A percentile compares a stretch with the other conserved stretches of the same genome.
Conservation (phyloP, 1,139 yeast species). For the Torulaspora pretoriensis region DNA sequence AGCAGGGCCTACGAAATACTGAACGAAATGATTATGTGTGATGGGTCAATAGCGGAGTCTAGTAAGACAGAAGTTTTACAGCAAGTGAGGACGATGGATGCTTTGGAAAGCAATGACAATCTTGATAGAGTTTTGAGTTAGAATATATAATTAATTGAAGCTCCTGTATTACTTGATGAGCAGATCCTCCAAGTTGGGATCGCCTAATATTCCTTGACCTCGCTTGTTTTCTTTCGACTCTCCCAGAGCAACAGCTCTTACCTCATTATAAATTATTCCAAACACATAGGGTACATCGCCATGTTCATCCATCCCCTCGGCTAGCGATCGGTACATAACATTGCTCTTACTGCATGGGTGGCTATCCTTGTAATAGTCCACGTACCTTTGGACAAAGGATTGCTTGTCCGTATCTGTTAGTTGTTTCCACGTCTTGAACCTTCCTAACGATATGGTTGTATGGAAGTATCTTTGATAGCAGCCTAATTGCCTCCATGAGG, state of each 20-base stretch:
- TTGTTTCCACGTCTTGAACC: constrained; percentile 30
- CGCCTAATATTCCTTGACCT: constrained; percentile 12
- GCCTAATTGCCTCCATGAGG: not conserved
- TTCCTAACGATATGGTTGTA: constrained; percentile 1
- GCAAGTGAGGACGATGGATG: constrained; percentile 76
- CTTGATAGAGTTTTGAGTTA: constrained; percentile 43
- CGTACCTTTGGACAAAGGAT: constrained; percentile 31
- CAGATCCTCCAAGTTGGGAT: constrained; percentile 3
- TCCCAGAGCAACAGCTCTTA: constrained; percentile 24
- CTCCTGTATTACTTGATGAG: not conserved
- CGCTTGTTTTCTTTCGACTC: constrained; percentile 20
- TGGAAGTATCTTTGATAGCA: not conserved
- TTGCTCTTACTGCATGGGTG: constrained; percentile 30
- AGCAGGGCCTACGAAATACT: constrained; percentile 87
- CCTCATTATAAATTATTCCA: constrained; percentile 37
- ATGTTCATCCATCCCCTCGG: constrained; percentile 37
- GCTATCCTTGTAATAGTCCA: constrained; percentile 33
- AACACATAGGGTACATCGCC: constrained; percentile 38
- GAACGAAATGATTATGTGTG: constrained; percentile 77
- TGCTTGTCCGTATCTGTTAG: constrained; percentile 27
- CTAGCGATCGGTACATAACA: constrained; percentile 33
- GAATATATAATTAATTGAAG: constrained; percentile 5
- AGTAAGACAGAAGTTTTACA: constrained; percentile 75
- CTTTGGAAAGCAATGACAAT: constrained; percentile 62
- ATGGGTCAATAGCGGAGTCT: constrained; percentile 82